Base-by-base conservation (phyloP, 164 flowering plant species). In the Aristolochia fimbriata region DNA sequence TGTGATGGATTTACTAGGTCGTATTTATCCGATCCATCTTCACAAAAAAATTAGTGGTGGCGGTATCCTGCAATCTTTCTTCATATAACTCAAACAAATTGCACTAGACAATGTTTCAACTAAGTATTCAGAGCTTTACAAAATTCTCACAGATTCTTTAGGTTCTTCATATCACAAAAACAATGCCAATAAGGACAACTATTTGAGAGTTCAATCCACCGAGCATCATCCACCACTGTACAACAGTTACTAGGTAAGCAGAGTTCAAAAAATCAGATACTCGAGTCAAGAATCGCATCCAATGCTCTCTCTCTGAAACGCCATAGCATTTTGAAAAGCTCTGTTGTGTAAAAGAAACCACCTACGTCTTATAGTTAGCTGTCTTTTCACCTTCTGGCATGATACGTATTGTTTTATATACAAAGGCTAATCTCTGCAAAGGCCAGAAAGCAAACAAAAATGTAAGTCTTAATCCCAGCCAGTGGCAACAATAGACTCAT, bases 391-490 rank as follows among this genome's bases (percentile, higher is more conserved):
- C 53, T 37, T 15, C 25, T 22, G 15, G 51, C 27, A 17, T 60
- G 30, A 12, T 25, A 19, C 17, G 16, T 50, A 59, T 43, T 21
- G 33, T 47, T 10, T 16, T 16, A 25, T 60, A 49, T 50, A 60
- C 48, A 60, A 54, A 60, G 62, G 62, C 62, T 54, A 15, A 60
- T 19, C 22, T 47, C 15, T 27, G 23, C 62, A 47, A 27, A 27
- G 30, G 5, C 3, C 30, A 21, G 16, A 3, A 57, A 25, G 56
- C 56, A 46, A 47, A 27, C 52, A 24, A 45, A 62, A 47, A 13
- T 6, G 24, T 41, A 33, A 43, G 49, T 0, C 22, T 66, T 59
- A 80, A 23, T 80, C 79, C 79, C 81, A 77, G 17, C 79, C 81
- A 61, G 53, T 65, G 20, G 77, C 69, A 49, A 67, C 79, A 63